Evolutionary conservation across 1,284 basidiomycete species (phyloP), one percentile per base, ranked within the genome.

Genomic region (Abortiporus biennis): DNA sequence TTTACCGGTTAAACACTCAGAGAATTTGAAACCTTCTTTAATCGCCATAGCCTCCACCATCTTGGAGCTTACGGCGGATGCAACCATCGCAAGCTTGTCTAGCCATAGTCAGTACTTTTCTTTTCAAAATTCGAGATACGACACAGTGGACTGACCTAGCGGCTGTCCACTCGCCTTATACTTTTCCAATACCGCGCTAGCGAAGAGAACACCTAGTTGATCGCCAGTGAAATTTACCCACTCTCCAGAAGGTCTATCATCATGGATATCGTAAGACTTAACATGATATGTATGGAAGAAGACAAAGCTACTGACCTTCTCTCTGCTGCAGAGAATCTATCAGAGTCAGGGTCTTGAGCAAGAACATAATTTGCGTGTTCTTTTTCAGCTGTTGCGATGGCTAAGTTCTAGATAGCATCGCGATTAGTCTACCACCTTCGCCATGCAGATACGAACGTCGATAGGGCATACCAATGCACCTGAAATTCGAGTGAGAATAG

Each of bases 61-160:
- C 62, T 89, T 91, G 2, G 86, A 91, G 57, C 87, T 91, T 9
- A 92, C 90, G 3, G 87, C 87, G 0, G 89, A 91, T 1, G 86
- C 86, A 6, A 91, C 80, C 77, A 92, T 88, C 1, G 82, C 86
- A 5, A 91, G 64, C 51, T 79, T 81, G 3, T 72, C 77, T 79
- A 40, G 6, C 42, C 35, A 25, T 6, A 41, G 27, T 40, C 39
- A 38, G 34, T 57, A 3, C 6, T 40, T 45, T 36, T 15, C 1
- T 34, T 5, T 43, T 6, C 24, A 20, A 8, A 6, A 25, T 17
- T 15, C 13, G 27, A 22, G 12, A 34, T 37, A 29, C 43, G 20
- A 31, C 24, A 22, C 30, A 16, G 31, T 19, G 25, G 13, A 42
- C 61, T 36, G 36, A 74, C 79, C 58, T 4, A 86, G 46, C 0